phyloP scores from a whole-genome alignment of 768 basidiomycete species.

The Cyathus striatus region DNA sequence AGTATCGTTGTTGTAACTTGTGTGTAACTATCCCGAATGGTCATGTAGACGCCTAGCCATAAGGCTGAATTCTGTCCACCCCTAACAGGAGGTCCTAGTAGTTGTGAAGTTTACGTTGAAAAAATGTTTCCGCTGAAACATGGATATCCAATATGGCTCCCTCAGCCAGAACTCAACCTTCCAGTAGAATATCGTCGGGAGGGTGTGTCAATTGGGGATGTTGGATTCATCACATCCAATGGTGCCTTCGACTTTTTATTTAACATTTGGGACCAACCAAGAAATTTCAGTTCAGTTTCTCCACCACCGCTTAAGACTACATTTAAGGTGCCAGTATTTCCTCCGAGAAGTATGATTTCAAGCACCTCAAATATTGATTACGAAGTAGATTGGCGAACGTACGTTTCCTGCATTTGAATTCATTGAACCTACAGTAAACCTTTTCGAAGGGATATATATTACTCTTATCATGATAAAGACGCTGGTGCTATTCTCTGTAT shows the following conservation, averaged over 20 bases:
- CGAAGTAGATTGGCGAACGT: not conserved
- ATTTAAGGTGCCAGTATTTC: too few species aligned
- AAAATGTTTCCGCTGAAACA: constrained; percentile 1
- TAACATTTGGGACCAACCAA: not conserved
- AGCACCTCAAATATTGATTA: not conserved
- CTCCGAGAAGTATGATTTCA: not conserved
- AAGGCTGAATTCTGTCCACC: not conserved
- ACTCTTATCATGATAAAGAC: not conserved
- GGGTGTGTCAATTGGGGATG: constrained; percentile 8
- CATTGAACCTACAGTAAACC: constrained; percentile 1
- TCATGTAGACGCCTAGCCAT: not conserved
- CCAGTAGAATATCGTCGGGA: constrained; percentile 1
- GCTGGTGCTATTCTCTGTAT: constrained; percentile 6
- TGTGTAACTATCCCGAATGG: too few species aligned
- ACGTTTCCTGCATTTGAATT: not conserved
- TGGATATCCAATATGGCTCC: constrained; percentile 5
- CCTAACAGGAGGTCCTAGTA: not conserved
- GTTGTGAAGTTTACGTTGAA: constrained; percentile 1
- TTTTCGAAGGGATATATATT: not conserved
- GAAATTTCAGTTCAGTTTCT: not conserved
- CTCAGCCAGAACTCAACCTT: constrained; percentile 1
- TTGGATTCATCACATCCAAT: constrained; percentile 9
- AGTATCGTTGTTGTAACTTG: too few species aligned
- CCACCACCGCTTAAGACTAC: too few species aligned
- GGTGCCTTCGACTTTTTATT: constrained; percentile 8